phyloP scores from a whole-genome alignment of 1,284 basidiomycete genomes.

The Serendipita sp. region DNA sequence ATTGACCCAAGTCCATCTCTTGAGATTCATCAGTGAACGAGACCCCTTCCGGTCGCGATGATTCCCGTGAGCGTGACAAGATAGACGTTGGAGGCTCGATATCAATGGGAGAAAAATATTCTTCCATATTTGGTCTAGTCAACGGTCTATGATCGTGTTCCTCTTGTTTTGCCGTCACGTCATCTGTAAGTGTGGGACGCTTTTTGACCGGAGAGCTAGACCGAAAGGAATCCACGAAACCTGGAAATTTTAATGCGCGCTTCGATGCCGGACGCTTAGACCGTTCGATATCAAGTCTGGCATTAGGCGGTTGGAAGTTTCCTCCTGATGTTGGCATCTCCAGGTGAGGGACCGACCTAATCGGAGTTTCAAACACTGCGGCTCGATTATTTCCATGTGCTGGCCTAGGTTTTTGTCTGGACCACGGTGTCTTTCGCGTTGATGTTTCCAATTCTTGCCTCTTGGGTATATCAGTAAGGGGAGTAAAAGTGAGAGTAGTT shows the following conservation, averaged over 20 bases:
- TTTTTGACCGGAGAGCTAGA: constrained; percentile 15
- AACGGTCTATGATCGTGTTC: neutral
- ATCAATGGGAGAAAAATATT: neutral
- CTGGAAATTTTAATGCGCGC: constrained; percentile 17
- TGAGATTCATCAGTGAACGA: neutral
- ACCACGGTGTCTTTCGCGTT: constrained; percentile 32
- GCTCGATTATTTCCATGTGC: constrained; percentile 14
- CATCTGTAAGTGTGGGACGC: constrained; percentile 1
- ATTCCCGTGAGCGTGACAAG: neutral
- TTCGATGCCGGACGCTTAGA: constrained; percentile 15
- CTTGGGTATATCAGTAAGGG: constrained; percentile 23
- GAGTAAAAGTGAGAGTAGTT: neutral
- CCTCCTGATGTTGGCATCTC: constrained; percentile 20
- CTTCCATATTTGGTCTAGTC: neutral
- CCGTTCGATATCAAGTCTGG: constrained; percentile 16
- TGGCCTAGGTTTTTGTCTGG: constrained; percentile 25
- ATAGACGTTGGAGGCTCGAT: neutral
- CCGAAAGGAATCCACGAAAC: constrained; percentile 26
- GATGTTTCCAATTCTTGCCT: constrained; percentile 58
- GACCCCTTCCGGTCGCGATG: neutral
- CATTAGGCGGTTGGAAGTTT: constrained; percentile 22
- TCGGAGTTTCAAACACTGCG: neutral
- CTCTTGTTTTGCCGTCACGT: neutral
- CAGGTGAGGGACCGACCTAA: constrained; percentile 12
- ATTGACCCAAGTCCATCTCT: neutral